Evolutionary conservation across 495 filamentous ascomycete species (phyloP), one percentile per base, ranked within the genome.

Genomic region (Rostrohypoxylon terebratum): DNA sequence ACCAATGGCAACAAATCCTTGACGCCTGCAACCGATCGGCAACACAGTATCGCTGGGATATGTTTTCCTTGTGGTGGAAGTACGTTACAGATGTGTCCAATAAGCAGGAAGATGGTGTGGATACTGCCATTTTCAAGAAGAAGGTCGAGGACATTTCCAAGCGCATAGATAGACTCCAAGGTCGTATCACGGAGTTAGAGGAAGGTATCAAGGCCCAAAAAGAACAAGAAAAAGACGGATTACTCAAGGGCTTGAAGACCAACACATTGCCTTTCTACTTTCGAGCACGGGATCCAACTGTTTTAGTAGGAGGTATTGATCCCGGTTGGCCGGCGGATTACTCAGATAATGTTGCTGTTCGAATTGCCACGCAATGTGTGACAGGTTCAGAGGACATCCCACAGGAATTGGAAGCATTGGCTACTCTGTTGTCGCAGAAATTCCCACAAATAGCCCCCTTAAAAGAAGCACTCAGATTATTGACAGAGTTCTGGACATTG

Each of bases 301-400:
- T 88, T 0, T 65, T 83, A 0, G 55, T 88, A 3, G 80, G 77
- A 0, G 83, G 82, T 5, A 72, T 88, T 18, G 58, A 77, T 6
- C 62, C 79, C 1, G 83, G 82, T 6, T 88, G 85, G 85, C 79
- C 81, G 1, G 10, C 28, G 1, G 84, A 88, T 51, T 89, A 76
- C 63, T 60, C 81, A 2, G 79, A 86, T 2, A 72, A 64, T 0
- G 36, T 85, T 1, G 25, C 20, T 9, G 79, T 83, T 7, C 76
- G 83, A 13, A 45, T 45, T 4, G 38, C 53, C 16, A 16, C n/a
- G n/a, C 42, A 45, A 45, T 45, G 7, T 18, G 42, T 45, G 42
- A 45, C 13, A 2, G n/a, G 42, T 16, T 14, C 42, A 16, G n/a
- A 14, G 6, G 42, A 45, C 2, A 18, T 45, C 16, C 42, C 42